phyloP scores from a whole-genome alignment of 352 stramenopile species.

The Globisporangium echinulatum region DNA sequence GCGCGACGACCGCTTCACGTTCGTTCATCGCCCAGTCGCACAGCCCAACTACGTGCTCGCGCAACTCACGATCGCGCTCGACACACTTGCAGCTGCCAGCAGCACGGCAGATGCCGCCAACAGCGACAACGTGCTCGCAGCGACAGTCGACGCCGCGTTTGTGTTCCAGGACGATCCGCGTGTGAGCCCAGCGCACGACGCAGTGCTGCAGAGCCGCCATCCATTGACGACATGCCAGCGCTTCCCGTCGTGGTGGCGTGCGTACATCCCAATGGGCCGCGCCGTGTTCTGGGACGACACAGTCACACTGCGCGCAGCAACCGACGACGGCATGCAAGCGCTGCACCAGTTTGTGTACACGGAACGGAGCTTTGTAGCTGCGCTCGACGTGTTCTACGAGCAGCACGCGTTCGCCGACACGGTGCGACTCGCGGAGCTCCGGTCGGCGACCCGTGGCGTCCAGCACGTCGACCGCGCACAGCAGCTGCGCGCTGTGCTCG shows the following conservation, averaged over 20 bases:
- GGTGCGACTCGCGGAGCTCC: slow-evolving; percentile 62
- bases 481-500: slow-evolving; percentile 36
- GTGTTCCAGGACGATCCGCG: slow-evolving; percentile 24
- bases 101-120: not conserved
- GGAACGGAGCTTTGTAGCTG: slow-evolving; percentile 34
- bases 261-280: slow-evolving; percentile 55
- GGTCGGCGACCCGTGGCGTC: slow-evolving; percentile 25
- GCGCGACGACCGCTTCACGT: slow-evolving; percentile 47
- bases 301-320: slow-evolving; percentile 42
- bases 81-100: slow-evolving; percentile 6
- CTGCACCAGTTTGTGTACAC: slow-evolving; percentile 37
- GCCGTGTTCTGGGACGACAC: slow-evolving; percentile 70
- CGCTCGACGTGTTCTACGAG: slow-evolving; percentile 65
- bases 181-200: not conserved
- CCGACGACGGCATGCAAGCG: slow-evolving; percentile 40
- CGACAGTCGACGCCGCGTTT: slow-evolving; percentile 39
- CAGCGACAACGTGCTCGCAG: slow-evolving; percentile 10
- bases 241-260: slow-evolving; percentile 47
- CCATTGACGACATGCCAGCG: slow-evolving; percentile 31
- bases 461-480: slow-evolving; percentile 29
- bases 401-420: slow-evolving; percentile 76
- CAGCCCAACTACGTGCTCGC: slow-evolving; percentile 61
- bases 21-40: slow-evolving; percentile 30
- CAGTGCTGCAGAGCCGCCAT: slow-evolving; percentile 15
- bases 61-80: slow-evolving; percentile 19